Evolutionary conservation across 2,329 filamentous ascomycete genomes (phyloP), one percentile per base, ranked within the genome.

Genomic region (Clathrospora elynae): DNA sequence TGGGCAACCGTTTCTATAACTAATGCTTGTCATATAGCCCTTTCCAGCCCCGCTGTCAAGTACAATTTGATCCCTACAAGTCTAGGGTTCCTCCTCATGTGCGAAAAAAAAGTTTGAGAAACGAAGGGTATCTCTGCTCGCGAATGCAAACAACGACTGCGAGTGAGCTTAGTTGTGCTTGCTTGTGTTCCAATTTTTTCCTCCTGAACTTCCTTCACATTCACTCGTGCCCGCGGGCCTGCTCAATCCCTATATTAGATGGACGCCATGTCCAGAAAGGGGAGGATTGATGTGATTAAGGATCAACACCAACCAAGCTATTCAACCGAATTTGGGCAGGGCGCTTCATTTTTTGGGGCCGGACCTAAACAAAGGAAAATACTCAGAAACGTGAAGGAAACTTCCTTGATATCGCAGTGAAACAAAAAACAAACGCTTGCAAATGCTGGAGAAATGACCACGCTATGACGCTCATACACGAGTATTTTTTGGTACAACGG

Each of bases 381-480:
- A 57, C 57, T 61, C 31, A n/a, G 50, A 59, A 62, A 57, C 50
- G 56, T 53, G 52, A 58, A 50, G 37, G 49, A 52, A 57, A 57
- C 39, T 49, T 63, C 50, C 61, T 67, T 62, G 59, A 64, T 65
- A 64, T 65, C 50, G 62, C 61, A 60, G 44, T 37, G 53, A 49
- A 54, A 51, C 46, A 58, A 56, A 60, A 55, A 62, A n/a, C 44
- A 62, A 57, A 64, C 64, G 65, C 64, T 69, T 56, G 63, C 52
- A 69, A 60, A 69, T 69, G 65, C 64, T 59, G 57, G 54, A 46
- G 47, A 49, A 63, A 54, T 58, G 55, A 61, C 58, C 65, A 68
- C 58, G 67, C 64, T 68, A 69, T 68, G 64, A 70, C 59, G 67
- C 65, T 69, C 64, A 61, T 66, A 66, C 61, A 68, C 52, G 42